Conservation (phyloP, 768 basidiomycete genomes). For the Mrakia frigida region DNA sequence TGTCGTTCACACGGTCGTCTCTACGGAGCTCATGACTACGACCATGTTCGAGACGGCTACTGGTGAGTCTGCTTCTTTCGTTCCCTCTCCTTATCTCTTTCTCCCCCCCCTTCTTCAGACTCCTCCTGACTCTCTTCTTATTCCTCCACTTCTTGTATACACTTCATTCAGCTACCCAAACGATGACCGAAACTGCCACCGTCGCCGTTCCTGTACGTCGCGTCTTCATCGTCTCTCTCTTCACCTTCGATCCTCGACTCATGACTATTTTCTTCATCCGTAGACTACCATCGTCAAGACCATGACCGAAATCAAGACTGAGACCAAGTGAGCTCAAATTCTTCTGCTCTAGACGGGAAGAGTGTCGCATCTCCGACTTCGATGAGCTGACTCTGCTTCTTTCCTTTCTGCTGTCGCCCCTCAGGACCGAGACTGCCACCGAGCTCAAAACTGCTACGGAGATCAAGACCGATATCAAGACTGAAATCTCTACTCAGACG, state of each 20-base stretch:
- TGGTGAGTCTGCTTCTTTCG: background rate
- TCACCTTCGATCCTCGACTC: background rate
- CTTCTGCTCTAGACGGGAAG: background rate
- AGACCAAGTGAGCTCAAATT: background rate
- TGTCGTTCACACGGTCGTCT: background rate
- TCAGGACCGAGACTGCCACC: background rate
- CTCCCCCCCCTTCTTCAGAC: too few species aligned
- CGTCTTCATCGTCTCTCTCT: background rate
- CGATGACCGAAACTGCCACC: constrained; percentile 2
- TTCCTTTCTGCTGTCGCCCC: background rate
- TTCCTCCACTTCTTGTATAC: background rate
- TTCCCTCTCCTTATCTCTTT: too few species aligned
- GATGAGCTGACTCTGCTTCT: background rate
- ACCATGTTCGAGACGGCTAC: background rate
- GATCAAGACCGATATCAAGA: background rate
- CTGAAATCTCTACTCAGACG: background rate
- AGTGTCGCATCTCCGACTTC: background rate
- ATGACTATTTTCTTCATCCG: too few species aligned
- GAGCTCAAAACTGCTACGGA: constrained; percentile 3
- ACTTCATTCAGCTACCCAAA: background rate
- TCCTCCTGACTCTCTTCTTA: background rate
- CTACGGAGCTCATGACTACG: background rate
- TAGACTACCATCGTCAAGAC: background rate
- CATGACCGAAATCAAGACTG: background rate
- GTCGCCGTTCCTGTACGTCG: constrained; percentile 1